Percentiles rank a stretch among this genome's conserved stretches.
phyloP scores from a whole-genome alignment of 2,329 filamentous ascomycete genomes.

The Xylariaceae sp. region DNA sequence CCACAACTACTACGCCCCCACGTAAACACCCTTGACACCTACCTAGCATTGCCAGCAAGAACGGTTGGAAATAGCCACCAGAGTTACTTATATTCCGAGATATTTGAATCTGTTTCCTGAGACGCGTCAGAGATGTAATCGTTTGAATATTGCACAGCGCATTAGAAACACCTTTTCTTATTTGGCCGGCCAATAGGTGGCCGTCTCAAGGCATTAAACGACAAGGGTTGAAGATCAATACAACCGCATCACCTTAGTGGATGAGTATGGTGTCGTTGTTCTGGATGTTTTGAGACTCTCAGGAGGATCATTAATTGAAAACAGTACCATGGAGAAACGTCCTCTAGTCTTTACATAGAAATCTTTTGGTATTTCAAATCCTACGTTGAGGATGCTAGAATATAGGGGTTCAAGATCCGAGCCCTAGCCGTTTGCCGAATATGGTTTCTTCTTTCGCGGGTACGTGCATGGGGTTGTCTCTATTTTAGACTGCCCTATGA shows the following conservation, averaged over 20 bases:
- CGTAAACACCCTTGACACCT: neutral
- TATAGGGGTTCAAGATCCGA: constrained; percentile 17
- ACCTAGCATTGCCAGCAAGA: neutral
- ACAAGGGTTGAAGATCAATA: constrained; percentile 16
- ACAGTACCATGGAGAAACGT: constrained; percentile 5
- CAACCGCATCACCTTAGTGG: constrained; percentile 10
- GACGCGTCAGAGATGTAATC: neutral
- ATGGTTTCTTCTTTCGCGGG: constrained; percentile 11
- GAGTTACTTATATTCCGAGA: neutral
- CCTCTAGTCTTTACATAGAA: constrained; percentile 21
- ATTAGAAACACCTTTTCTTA: constrained; percentile 6
- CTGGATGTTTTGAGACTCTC: constrained; percentile 22
- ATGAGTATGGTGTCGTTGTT: constrained; percentile 5
- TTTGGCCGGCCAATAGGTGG: constrained; percentile 2
- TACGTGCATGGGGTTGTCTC: constrained; percentile 17
- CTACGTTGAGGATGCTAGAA: constrained; percentile 10
- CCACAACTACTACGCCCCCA: constrained; percentile 4
- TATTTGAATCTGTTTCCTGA: neutral
- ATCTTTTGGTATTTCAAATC: constrained; percentile 12
- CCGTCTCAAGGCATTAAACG: constrained; percentile 14
- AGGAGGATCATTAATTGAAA: constrained; percentile 19
- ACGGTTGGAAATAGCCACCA: neutral
- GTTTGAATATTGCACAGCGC: neutral
- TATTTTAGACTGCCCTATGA: constrained; percentile 20
- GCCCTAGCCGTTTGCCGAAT: constrained; percentile 1